These are phyloP conservation scores for Aureobasidium melanogenum DNA, from an alignment of 2,329 filamentous ascomycete species.

Conservation along the genomic window DNA sequence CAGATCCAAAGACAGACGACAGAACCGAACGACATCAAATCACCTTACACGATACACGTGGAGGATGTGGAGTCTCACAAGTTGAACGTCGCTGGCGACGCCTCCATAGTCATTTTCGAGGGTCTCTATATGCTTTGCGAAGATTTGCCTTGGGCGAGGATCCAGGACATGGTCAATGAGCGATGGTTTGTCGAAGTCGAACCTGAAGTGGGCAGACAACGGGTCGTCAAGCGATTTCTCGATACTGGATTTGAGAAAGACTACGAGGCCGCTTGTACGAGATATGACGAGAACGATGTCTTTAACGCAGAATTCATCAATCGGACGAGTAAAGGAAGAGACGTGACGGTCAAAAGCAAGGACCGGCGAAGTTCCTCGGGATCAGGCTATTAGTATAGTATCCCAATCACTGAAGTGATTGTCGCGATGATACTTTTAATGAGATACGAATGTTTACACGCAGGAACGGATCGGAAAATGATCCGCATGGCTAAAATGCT, in stretches of 20 bases:
- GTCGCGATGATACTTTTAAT: background rate
- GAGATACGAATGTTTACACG: background rate
- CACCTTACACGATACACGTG: background rate
- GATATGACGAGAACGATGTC: slow-evolving; percentile 8
- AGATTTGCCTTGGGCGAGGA: slow-evolving; percentile 1
- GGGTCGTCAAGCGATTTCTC: background rate
- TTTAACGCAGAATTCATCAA: slow-evolving; percentile 6
- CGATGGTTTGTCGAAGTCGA: slow-evolving; percentile 5
- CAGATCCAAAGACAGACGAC: background rate
- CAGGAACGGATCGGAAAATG: no score
- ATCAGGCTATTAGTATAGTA: background rate
- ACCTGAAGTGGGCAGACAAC: background rate
- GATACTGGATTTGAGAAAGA: background rate
- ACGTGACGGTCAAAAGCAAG: slow-evolving; percentile 2
- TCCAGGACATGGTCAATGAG: background rate
- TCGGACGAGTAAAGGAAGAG: slow-evolving; percentile 1
- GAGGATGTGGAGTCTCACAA: background rate
- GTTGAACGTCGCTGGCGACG: background rate
- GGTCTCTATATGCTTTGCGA: slow-evolving; percentile 8
- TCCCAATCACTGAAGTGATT: background rate
- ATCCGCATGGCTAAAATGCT: background rate
- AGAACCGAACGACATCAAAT: background rate
- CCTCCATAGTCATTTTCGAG: slow-evolving; percentile 7
- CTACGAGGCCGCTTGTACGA: slow-evolving; percentile 1
- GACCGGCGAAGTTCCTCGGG: background rate